Base-by-base conservation (phyloP, 345 rosid species). In the Salix purpurea region DNA sequence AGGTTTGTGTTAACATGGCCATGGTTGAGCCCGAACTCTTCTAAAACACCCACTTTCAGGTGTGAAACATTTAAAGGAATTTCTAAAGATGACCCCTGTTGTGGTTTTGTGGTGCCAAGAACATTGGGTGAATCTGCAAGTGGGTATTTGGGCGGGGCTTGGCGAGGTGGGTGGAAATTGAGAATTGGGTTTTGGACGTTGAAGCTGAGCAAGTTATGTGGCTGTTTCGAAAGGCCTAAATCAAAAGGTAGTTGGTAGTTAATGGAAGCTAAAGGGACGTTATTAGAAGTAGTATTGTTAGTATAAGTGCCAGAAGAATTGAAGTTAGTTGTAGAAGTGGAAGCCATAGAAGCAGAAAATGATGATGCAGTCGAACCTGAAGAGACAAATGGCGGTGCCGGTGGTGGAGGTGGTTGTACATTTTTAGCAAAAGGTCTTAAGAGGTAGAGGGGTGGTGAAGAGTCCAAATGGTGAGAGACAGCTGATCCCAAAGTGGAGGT, bases 141-240 rank as follows among this genome's bases (percentile, higher is more conserved):
- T 72, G 86, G 84, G 78, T 79, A 84, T 77, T 79, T 84, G 12
- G 65, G 80, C 23, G 88, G 83, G 37, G 84, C 61, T 81, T 89
- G 93, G 73, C 90, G 87, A 68, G 91, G 88, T 56, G 94, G 81
- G 16, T 90, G 94, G 58, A 94, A 83, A 77, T 88, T 88, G 61
- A 90, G 84, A 79, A 85, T 77, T 68, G 87, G 92, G 70, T 82
- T 88, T 73, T 87, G 92, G 65, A 84, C 79, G 84, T 82, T 70
- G 83, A 74, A 79, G 77, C 83, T 76, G 77, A 87, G 85, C 18
- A 89, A 74, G 74, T 77, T 77, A 4, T 80, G 85, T 5, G 80
- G 80, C 54, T 78, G 76, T 24, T 82, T 81, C 44, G 76, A 67
- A 75, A 79, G 69, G 78, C 82, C 79, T 74, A 77, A 67, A 50